Evolutionary conservation across 2,329 filamentous ascomycete genomes (phyloP), one percentile per base, ranked within the genome.

Genomic region (Trichoderma sp.): DNA sequence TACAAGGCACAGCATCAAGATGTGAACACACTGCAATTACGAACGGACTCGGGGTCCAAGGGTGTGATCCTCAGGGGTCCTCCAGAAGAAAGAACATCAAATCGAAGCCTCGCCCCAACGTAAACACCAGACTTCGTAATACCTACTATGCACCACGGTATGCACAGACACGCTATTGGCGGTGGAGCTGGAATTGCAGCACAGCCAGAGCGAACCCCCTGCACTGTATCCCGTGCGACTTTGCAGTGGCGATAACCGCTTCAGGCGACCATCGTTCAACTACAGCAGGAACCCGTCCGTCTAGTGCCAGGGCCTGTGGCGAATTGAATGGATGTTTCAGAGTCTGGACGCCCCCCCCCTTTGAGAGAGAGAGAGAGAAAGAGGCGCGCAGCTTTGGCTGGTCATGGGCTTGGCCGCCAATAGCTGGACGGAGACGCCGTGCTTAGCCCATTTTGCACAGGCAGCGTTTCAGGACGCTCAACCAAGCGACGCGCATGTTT

Each of bases 211-310:
- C n/a, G 12, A n/a, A n/a, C 27, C 22, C 15, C 48, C 48, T 29
- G 48, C 29, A 52, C 48, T 29, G 48, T 52, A 52, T 27, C 25
- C 48, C 25, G 48, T 52, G 29, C 37, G 35, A 39, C 56, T 58
- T 35, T 59, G 58, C 58, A 60, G 58, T 48, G 39, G 58, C 58
- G 42, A 60, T 59, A 59, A 60, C 56, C 35, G 39, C 32, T 60
- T 34, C 27, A 48, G 58, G 58, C 29, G 39, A 34, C 58, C 48
- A 50, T 63, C 59, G 48, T 52, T 52, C 39, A 34, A 32, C 61
- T 64, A 64, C 61, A 64, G 61, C 61, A 64, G 61, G 61, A 64
- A 64, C 61, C 61, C 61, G 61, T 56, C 48, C 37, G 19, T 57
- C 32, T 48, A n/a, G 12, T 48, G 17, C 37, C 25, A 42, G 25